Conservation (phyloP, 768 basidiomycete species). For the Royoungia palumana region DNA sequence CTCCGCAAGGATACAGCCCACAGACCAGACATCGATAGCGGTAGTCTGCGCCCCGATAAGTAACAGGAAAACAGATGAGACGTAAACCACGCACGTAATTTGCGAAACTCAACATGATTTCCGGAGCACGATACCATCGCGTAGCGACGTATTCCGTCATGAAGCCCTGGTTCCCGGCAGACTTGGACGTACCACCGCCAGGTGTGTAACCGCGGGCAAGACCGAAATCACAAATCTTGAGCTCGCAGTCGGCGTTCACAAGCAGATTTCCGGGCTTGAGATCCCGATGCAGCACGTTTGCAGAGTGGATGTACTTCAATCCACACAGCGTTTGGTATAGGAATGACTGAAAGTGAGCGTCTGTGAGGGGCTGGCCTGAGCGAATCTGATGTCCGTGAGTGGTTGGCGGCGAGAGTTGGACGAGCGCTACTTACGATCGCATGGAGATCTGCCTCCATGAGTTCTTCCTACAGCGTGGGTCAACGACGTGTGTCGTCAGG, state of each 20-base stretch:
- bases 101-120: conserved; percentile 98
- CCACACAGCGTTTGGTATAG: conserved; percentile 98
- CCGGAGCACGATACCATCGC: conserved; percentile 96
- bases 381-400: conserved; percentile 52
- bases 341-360: conserved; percentile 94
- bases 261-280: conserved; percentile 93
- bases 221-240: conserved; percentile 99
- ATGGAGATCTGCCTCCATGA: conserved; percentile 99
- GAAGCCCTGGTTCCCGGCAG: conserved; percentile 85
- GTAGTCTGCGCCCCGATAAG: conserved; percentile 55
- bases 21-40: conserved; percentile 93
- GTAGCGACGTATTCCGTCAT: conserved; percentile 99
- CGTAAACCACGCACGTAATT: conserved; percentile 66
- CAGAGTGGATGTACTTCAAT: conserved; percentile 96
- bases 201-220: conserved; percentile 92
- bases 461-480: conserved; percentile 69
- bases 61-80: not conserved
- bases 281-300: conserved; percentile 95
- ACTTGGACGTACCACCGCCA: conserved; percentile 67
- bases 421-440: conserved; percentile 69
- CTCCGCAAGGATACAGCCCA: conserved; percentile 94
- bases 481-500: not conserved
- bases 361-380: conserved; percentile 83
- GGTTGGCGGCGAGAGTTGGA: not conserved
- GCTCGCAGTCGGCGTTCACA: conserved; percentile 97